phyloP scores from a whole-genome alignment of 2,329 filamentous ascomycete species.

The Albophoma yamanashiensis region DNA sequence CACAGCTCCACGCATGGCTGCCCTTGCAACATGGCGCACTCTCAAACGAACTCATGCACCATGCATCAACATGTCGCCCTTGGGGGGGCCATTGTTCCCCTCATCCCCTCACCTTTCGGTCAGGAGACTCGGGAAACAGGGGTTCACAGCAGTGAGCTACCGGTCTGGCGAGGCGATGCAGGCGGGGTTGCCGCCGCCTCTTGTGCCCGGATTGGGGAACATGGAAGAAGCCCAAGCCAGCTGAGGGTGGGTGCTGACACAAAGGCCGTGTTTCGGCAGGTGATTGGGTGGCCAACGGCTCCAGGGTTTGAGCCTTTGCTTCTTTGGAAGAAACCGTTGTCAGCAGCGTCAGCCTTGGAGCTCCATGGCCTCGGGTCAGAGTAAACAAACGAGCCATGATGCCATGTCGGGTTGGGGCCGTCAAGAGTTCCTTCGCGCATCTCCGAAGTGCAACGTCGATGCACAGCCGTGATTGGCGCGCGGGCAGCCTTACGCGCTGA shows the following conservation, averaged over 20 bases:
- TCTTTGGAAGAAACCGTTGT: background rate
- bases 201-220: slow-evolving; percentile 2
- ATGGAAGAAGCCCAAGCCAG: background rate
- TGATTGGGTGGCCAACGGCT: background rate
- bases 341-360: background rate
- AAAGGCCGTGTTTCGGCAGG: background rate
- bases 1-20: background rate
- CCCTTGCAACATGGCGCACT: slow-evolving; percentile 7
- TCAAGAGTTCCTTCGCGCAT: background rate
- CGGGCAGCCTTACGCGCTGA: background rate
- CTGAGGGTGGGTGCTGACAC: slow-evolving; percentile 1
- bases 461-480: background rate
- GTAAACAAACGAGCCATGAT: background rate
- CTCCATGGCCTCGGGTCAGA: background rate
- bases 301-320: background rate
- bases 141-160: background rate
- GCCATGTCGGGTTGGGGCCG: background rate
- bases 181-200: slow-evolving; percentile 1
- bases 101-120: slow-evolving; percentile 8
- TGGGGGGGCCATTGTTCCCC: slow-evolving; percentile 14
- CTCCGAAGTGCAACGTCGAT: background rate
- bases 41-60: slow-evolving; percentile 16
- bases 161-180: background rate
- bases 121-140: slow-evolving; percentile 8
- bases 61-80: slow-evolving; percentile 8